Evolutionary conservation across 805 yeast species (phyloP).

Genomic region (Nakazawaea wyomingensis): DNA sequence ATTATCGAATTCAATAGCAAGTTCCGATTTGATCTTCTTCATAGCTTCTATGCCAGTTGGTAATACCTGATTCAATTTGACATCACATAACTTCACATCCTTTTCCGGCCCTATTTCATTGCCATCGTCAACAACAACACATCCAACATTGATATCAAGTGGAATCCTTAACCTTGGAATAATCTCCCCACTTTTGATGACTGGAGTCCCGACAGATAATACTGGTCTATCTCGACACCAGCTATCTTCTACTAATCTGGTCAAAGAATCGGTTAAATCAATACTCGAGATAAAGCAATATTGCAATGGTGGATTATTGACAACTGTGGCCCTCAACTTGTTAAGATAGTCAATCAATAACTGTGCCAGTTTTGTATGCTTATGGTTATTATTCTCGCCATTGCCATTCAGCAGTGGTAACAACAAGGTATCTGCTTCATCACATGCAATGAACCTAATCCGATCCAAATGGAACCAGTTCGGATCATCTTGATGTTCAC

Average conservation of each 20-base stretch:
- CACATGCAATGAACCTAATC: conserved; percentile 25
- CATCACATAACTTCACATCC: not conserved
- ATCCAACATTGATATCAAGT: not conserved
- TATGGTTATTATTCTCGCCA: conserved; percentile 15
- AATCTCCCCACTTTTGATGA: not conserved
- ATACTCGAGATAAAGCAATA: conserved; percentile 4
- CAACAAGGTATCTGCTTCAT: conserved; percentile 29
- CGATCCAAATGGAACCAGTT: conserved; percentile 20
- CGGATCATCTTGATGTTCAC: conserved; percentile 26
- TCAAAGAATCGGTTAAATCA: not conserved
- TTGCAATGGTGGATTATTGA: conserved; percentile 12
- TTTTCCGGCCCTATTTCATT: not conserved
- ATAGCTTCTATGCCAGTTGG: conserved; percentile 6
- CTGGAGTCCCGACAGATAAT: conserved; percentile 5
- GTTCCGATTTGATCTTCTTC: not conserved
- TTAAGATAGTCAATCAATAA: conserved; percentile 25
- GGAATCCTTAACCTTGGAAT: conserved; percentile 4
- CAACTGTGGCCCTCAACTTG: conserved; percentile 13
- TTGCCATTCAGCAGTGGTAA: conserved; percentile 13
- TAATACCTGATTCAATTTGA: conserved; percentile 4
- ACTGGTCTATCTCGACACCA: conserved; percentile 8
- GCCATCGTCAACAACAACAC: not conserved
- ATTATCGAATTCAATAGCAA: conserved; percentile 11
- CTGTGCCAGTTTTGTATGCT: conserved; percentile 21
- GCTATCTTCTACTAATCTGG: not conserved